phyloP scores from a whole-genome alignment of 2,329 filamentous ascomycete species.

The Pyrenophora seminiperda region DNA sequence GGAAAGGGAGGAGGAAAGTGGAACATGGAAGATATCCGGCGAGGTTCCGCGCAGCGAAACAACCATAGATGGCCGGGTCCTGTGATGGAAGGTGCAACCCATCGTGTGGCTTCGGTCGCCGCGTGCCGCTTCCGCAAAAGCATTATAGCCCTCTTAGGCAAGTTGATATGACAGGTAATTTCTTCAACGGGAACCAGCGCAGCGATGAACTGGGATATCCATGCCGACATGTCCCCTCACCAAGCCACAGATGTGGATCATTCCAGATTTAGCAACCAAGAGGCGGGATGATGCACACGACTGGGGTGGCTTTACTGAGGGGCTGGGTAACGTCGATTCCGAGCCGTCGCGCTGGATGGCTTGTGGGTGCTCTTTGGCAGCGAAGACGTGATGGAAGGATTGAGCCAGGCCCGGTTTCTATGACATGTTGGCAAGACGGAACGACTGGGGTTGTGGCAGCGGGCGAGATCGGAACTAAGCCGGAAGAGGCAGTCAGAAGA shows the following conservation, averaged over 20 bases:
- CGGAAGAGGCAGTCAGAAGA: not conserved
- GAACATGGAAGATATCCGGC: constrained; percentile 21
- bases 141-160: constrained; percentile 22
- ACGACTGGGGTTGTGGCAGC: not conserved
- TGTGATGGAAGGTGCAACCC: constrained; percentile 14
- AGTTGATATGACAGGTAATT: constrained; percentile 24
- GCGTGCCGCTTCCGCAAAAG: constrained; percentile 39
- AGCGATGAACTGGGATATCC: constrained; percentile 12
- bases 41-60: constrained; percentile 15
- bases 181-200: constrained; percentile 17
- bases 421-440: constrained; percentile 11
- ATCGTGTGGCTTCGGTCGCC: constrained; percentile 26
- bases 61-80: constrained; percentile 14
- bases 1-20: constrained; percentile 17
- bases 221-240: not conserved
- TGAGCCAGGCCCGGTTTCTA: constrained; percentile 11
- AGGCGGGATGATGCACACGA: constrained; percentile 7
- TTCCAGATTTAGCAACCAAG: constrained; percentile 20
- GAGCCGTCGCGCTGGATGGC: no score
- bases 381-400: not conserved
- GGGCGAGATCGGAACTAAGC: not conserved
- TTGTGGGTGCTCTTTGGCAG: no score
- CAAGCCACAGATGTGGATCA: constrained; percentile 1
- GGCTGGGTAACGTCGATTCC: not conserved
- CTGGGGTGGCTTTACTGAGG: not conserved